phyloP scores from a whole-genome alignment of 1,284 basidiomycete genomes.

The Pisolithus thermaeus region DNA sequence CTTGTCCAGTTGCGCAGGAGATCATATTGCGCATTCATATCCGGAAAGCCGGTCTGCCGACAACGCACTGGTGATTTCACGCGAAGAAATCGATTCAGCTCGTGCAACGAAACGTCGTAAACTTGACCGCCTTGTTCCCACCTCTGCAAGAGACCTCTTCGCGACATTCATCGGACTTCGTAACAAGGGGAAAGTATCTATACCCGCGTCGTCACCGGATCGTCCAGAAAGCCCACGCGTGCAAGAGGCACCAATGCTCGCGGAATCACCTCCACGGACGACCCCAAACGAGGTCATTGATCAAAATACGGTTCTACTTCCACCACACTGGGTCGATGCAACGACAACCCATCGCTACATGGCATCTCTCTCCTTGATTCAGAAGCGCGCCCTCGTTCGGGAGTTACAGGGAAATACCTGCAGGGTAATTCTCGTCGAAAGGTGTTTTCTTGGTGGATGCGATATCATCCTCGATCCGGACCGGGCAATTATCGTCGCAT shows the following conservation, averaged over 20 bases:
- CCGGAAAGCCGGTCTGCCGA: not conserved
- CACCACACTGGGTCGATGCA: conserved; percentile 30
- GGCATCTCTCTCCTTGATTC: conserved; percentile 59
- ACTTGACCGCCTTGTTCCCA: conserved; percentile 21
- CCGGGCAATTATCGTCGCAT: conserved; percentile 49
- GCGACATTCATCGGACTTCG: conserved; percentile 21
- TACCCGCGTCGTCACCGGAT: conserved; percentile 14
- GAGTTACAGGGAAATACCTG: conserved; percentile 38
- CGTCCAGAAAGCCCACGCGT: conserved; percentile 15
- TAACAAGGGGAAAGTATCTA: conserved; percentile 11
- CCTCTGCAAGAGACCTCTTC: conserved; percentile 24
- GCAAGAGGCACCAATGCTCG: conserved; percentile 6
- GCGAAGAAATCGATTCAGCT: not conserved
- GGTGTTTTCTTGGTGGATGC: conserved; percentile 46
- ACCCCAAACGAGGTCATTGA: conserved; percentile 44
- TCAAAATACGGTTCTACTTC: conserved; percentile 42
- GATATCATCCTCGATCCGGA: conserved; percentile 57
- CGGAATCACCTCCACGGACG: conserved; percentile 14
- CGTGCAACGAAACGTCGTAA: conserved; percentile 21
- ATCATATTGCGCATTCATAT: not conserved
- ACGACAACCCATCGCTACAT: conserved; percentile 54
- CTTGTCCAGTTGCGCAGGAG: not conserved
- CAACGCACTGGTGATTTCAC: not conserved
- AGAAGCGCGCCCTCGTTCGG: conserved; percentile 54
- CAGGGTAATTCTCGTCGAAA: conserved; percentile 54